Conservation (phyloP, 176 grass and related monocot genomes). For the Zoysia pacifica region DNA sequence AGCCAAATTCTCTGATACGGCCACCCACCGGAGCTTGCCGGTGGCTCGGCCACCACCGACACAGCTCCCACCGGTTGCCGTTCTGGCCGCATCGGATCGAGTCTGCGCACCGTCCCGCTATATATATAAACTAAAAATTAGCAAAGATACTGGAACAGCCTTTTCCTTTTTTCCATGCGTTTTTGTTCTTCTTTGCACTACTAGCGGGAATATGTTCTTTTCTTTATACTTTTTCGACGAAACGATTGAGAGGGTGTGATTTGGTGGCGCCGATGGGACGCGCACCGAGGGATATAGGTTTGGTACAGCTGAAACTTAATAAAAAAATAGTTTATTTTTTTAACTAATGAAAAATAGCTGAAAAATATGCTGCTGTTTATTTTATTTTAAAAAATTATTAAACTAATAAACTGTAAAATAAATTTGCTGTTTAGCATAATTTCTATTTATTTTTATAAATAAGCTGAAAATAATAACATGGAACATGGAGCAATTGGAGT, state of each 20-base stretch:
- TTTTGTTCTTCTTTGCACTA: slow-evolving; percentile 15
- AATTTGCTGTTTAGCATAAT: too few relatives aligned
- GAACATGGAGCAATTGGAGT: slow-evolving; percentile 5
- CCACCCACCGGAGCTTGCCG: slow-evolving; percentile 23
- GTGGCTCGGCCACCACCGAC: slow-evolving; percentile 51
- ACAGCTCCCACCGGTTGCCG: slow-evolving; percentile 36
- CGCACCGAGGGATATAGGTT: not conserved
- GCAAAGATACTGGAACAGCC: not conserved
- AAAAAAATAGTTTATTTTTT: too few relatives aligned
- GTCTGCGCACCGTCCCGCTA: slow-evolving; percentile 8
- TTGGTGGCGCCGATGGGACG: slow-evolving; percentile 20
- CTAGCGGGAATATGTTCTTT: slow-evolving; percentile 14
- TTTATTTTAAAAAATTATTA: too few relatives aligned
- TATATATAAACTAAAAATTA: not conserved
- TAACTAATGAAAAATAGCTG: too few relatives aligned
- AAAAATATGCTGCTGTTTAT: too few relatives aligned
- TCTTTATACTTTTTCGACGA: not conserved
- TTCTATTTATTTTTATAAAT: too few relatives aligned
- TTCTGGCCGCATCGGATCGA: slow-evolving; percentile 3
- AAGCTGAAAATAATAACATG: too few relatives aligned
- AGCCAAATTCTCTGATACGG: slow-evolving; percentile 37
- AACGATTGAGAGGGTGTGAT: slow-evolving; percentile 13
- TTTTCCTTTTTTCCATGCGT: slow-evolving; percentile 25
- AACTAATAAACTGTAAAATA: too few relatives aligned
- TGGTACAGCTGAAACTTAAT: too few relatives aligned